Evolutionary conservation across 139 green algal genomes (phyloP), one percentile per base, ranked within the genome.

Genomic region (Micractinium conductrix): DNA sequence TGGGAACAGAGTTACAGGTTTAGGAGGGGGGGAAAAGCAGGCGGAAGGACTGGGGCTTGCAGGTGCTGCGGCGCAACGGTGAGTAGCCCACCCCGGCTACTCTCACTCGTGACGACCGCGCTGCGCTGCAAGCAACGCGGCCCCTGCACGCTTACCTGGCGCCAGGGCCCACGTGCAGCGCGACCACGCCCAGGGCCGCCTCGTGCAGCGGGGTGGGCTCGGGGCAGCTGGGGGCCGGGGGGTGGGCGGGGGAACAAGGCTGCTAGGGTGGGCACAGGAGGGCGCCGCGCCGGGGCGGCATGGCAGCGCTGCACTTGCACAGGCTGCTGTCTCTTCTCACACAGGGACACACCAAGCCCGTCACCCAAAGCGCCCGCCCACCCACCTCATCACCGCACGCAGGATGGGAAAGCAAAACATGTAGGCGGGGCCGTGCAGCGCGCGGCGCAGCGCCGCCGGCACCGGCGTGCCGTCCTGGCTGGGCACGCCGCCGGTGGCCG

Each of bases 371-470:
- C 4, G 43, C 7, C 24, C 9, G 4, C 14, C 4, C 5, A 19
- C 4, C 43, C 58, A 85, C 78, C 69, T 86, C 60, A 90, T 69
- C 45, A 89, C 82, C 21, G 78, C 87, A 2, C 78, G 81, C 40
- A 98, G 74, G 10, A 98, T 86, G 1, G 95, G 93, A 88, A 97
- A 97, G 42, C 93, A 86, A 53, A 98, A 93, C 44, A 84, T 88
- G 79, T 96, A 97, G 42, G 91, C 84, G n/a, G 88, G 87, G 9
- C 82, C 84, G 1, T 91, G 83, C 72, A 97, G 85, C 24, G 90
- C 55, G n/a, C 73, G 80, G 28, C 38, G 58, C 81, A 53, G 26
- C 38, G 63, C 74, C 14, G 37, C 42, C 55, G 44, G 63, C 71
- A 35, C 30, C 45, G 43, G 53, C 65, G 9, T 26, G 45, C 68